A percentile compares a stretch with the other conserved stretches of the same genome.
Evolutionary conservation across 345 rosid genomes (phyloP).

Genomic region (Crucihimalaya himalaica): DNA sequence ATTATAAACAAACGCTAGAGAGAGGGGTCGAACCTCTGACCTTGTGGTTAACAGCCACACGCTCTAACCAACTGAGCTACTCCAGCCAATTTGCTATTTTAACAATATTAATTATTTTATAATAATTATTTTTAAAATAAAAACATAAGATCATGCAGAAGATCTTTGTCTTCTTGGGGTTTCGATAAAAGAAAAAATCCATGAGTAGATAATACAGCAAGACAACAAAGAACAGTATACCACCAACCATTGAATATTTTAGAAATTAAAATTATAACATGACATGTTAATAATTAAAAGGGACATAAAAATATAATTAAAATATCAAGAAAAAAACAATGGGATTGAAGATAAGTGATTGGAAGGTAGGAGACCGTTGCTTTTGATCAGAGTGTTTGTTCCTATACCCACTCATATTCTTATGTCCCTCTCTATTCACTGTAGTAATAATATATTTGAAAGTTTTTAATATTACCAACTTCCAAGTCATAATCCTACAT

Average conservation of each 20-base stretch:
- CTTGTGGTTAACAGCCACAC: conserved; percentile 97
- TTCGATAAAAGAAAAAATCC: conserved; percentile 4
- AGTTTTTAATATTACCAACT: background rate
- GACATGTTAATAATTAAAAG: conserved; percentile 32
- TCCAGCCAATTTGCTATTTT: conserved; percentile 44
- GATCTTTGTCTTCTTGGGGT: conserved; percentile 17
- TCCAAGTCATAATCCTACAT: background rate
- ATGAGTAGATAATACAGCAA: conserved; percentile 25
- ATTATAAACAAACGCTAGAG: conserved; percentile 45
- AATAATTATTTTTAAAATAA: accelerated
- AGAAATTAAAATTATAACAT: conserved; percentile 14
- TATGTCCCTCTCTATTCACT: conserved; percentile 21
- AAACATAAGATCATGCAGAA: conserved; percentile 1
- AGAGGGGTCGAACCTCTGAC: conserved; percentile 93
- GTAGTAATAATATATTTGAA: background rate
- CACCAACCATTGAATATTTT: conserved; percentile 26
- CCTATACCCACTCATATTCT: conserved; percentile 28
- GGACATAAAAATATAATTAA: background rate
- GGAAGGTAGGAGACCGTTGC: conserved; percentile 41
- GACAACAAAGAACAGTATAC: conserved; percentile 26
- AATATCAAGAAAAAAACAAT: conserved; percentile 23
- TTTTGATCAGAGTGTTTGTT: conserved; percentile 25
- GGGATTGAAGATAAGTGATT: conserved; percentile 41
- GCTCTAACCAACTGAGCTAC: conserved; percentile 96
- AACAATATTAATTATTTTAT: background rate